These are phyloP conservation scores for Mycosphaerella sp. DNA, from an alignment of 2,329 filamentous ascomycete species.

Conservation along the genomic window DNA sequence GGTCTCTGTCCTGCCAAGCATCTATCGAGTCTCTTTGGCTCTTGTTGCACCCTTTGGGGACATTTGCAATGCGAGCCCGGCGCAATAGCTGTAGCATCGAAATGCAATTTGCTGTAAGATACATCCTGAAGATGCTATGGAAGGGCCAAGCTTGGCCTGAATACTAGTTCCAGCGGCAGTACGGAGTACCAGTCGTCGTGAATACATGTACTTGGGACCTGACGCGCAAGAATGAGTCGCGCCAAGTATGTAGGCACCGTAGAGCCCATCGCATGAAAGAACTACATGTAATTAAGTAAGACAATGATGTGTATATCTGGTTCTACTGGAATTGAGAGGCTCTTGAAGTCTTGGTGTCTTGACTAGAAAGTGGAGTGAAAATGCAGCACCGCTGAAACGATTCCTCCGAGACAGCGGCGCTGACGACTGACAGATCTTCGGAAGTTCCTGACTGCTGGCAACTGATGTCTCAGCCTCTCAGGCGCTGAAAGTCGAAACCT, in stretches of 20 bases:
- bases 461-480: neutral
- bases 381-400: neutral
- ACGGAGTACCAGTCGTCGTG: neutral
- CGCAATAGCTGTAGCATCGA: too few species aligned
- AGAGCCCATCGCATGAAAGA: neutral
- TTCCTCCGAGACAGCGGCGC: neutral
- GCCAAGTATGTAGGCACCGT: neutral
- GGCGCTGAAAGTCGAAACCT: too few species aligned
- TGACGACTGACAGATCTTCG: slow-evolving; percentile 2
- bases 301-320: neutral
- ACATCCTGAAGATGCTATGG: too few species aligned
- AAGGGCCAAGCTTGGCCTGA: neutral
- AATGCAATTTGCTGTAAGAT: too few species aligned
- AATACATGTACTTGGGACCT: neutral
- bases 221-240: neutral
- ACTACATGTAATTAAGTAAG: neutral
- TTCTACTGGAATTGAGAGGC: neutral
- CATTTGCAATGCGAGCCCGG: too few species aligned
- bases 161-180: neutral
- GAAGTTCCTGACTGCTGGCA: neutral
- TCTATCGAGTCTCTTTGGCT: too few species aligned
- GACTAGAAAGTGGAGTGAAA: neutral
- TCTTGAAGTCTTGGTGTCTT: neutral
- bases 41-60: too few species aligned
- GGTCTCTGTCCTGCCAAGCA: too few species aligned